Base-by-base conservation (phyloP, 441 rosid species). In the Erodium moschatum region DNA sequence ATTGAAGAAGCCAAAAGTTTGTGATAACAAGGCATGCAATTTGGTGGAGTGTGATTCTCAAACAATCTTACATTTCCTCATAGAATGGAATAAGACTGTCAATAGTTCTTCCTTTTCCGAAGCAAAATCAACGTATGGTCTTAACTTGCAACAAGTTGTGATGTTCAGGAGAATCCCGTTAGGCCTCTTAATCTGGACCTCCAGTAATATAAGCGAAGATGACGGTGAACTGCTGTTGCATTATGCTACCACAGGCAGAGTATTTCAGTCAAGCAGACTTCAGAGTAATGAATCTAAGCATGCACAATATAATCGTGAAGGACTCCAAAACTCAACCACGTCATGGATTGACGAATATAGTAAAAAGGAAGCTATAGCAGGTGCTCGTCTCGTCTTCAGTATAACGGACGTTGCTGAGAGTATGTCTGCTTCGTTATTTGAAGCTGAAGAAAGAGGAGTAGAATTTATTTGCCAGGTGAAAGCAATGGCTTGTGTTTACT, bases 221-320 rank as follows among this genome's bases (percentile, higher is more conserved):
- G 88, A 77, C 64, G 87, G 80, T 76, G 87, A 85, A 67, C 66
- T 85, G 69, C 73, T 91, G 48, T 76, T 91, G 77, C 91, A 88
- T 72, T 88, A 82, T 74, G 88, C 82, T 64, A 82, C 89, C 56
- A 85, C 89, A 70, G 95, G 94, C 42, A 79, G 77, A 71, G 61
- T 78, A 33, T 66, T 73, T n/a, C 58, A 68, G 67, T 69, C 56
- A 3, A 71, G 68, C 62, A 76, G 70, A 75, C 46, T 72, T 9
- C 42, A 65, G 54, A 29, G 21, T 68, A 61, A 10, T 0, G 78
- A 81, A 67, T 67, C 5, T 44, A 78, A 74, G 65, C 76, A 77
- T 71, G 69, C 20, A 24, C 72, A 75, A 65, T 54, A 64, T 52
- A 56, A 46, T 33, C 67, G 66, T 72, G 76, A 58, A 50, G 65